Base-by-base conservation (phyloP, 306 rosid genomes). In the Begonia peltatifolia region DNA sequence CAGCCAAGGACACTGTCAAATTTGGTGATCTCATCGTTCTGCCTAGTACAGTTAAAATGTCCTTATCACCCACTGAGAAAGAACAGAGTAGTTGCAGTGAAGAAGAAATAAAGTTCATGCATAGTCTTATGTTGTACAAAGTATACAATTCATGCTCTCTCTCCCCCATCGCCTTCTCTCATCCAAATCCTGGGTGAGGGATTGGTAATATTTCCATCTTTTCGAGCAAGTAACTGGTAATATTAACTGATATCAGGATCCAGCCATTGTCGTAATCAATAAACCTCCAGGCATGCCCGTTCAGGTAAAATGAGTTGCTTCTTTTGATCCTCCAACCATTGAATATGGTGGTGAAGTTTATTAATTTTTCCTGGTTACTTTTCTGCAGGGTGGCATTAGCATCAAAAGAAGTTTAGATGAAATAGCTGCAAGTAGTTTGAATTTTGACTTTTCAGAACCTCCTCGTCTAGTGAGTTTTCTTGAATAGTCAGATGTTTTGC, bases 201-300 rank as follows among this genome's bases (percentile, higher is more conserved):
- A 61, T 5, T 14, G 30, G 1, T 22, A 41, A 11, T 50, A 17
- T 53, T 42, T 25, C 12, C 20, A 6, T 36, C 23, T 57, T 11
- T 54, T 56, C 41, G 46, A 66, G n/a, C 43, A 0, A 9, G 25
- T 55, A 20, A 14, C 60, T 0, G 38, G 38, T 35, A 49, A n/a
- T 60, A 9, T 25, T 55, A 56, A 10, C 62, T 44, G 58, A 61
- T 52, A 44, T 59, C 56, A 82, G 95, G 97, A 90, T 78, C 82
- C 92, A 14, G 79, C 87, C 14, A 80, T 69, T 60, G 64, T 85
- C 47, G 92, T 78, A 49, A 66, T 83, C 69, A 85, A 85, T 60
- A 90, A 90, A 76, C 95, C 97, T 61, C 84, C 95, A 10, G 95
- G 95, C 63, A 64, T 90, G 92, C 83, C 92, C 4, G 97, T 83